Evolutionary conservation across 169 alveolate genomes (phyloP), one percentile per base, ranked within the genome.

Genomic region (Cryptosporidium sp.): DNA sequence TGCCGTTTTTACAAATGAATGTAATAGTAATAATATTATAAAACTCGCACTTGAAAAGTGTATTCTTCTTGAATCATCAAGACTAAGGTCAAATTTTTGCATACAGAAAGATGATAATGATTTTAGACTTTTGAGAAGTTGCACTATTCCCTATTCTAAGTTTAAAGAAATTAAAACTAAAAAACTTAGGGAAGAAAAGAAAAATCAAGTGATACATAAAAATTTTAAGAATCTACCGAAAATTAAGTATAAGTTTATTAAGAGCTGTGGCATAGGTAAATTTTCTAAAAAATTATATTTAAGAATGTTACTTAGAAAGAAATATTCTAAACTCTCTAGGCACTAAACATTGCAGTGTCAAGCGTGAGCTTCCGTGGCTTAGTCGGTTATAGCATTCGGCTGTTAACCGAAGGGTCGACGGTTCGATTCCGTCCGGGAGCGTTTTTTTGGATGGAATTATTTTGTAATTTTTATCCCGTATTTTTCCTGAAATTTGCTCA

Each of bases 341-440:
- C 55, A 58, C 18, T 41, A 43, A 33, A 43, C 23, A 41, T 0
- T 26, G 12, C 5, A 3, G 18, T 18, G 10, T 5, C 4, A 26
- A 9, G 7, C 73, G 75, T 65, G 75, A 65, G 89, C 89, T 80
- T 80, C 89, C 89, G 89, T 80, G 89, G 89, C 89, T 80, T 80
- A 80, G 89, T 80, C 74, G 89, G 89, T 80, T 80, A 80, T 80
- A 80, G 89, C 89, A 80, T 80, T 80, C 89, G 89, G 89, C 89
- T 80, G 89, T 80, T 80, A 80, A 80, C 89, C 89, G 89, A 80
- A 80, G 89, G 89, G 89, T 80, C 89, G 89, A 80, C 89, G 89
- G 89, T 80, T 80, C 89, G 89, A 80, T 80, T 80, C 89, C 89
- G 89, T 80, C 89, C 89, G 89, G 89, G 89, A 80, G 89, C 89